Evolutionary conservation across 306 rosid species (phyloP).

Genomic region (Corylus avellana): DNA sequence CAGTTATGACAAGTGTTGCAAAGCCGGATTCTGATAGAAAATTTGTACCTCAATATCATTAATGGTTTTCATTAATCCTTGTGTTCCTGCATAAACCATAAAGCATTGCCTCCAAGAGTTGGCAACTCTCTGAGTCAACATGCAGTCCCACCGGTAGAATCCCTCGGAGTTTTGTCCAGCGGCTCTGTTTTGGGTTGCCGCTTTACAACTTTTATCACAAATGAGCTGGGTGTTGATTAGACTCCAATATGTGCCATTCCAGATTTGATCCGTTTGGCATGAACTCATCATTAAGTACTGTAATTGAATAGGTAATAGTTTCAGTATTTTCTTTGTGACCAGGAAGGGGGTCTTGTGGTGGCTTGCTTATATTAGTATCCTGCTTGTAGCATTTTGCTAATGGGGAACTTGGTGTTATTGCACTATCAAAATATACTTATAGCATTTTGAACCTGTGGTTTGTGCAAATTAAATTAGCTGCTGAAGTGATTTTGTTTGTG

Average conservation of each 20-base stretch:
- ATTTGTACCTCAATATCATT: neutral
- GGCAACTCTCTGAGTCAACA: neutral
- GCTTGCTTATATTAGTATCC: neutral
- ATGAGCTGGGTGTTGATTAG: neutral
- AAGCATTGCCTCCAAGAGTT: neutral
- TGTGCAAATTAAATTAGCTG: neutral
- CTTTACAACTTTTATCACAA: neutral
- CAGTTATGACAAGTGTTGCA: neutral
- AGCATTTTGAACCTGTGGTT: neutral
- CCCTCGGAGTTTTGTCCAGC: neutral
- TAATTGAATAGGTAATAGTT: neutral
- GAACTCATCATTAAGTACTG: neutral
- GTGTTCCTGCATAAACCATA: neutral
- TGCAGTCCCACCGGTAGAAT: neutral
- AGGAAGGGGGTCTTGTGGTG: neutral
- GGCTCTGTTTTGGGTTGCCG: neutral
- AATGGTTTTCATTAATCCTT: neutral
- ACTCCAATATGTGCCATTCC: neutral
- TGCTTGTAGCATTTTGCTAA: neutral
- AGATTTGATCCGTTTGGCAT: neutral
- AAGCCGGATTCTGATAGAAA: neutral
- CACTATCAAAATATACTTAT: neutral
- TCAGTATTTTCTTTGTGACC: constrained; percentile 1
- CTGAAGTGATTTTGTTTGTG: neutral
- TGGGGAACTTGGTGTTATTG: neutral